Evolutionary conservation across 257 asterid genomes (phyloP).

Genomic region (Solanum pimpinellifolium): DNA sequence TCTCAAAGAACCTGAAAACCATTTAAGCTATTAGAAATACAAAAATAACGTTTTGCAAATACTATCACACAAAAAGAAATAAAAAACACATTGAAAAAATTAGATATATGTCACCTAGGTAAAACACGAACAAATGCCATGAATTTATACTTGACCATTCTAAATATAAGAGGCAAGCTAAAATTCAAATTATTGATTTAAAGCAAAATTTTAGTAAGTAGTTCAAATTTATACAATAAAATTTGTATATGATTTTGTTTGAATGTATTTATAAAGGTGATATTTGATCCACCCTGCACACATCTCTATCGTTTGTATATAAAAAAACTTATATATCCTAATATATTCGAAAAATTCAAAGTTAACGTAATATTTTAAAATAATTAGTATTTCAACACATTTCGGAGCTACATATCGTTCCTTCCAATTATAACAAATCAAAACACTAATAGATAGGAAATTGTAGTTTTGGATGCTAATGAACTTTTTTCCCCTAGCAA

Average conservation of each 20-base stretch:
- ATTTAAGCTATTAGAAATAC: no score
- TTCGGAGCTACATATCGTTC: not conserved
- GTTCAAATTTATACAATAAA: not conserved
- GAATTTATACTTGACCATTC: conserved; percentile 1
- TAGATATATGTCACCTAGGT: not conserved
- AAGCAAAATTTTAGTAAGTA: not conserved
- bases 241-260: not conserved
- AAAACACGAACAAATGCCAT: not conserved
- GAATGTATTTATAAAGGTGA: not conserved
- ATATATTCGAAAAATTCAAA: not conserved
- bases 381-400: not conserved
- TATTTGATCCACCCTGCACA: not conserved
- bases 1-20: no score
- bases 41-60: no score
- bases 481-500: not conserved
- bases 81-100: no score
- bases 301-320: not conserved
- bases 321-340: not conserved
- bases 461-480: not conserved
- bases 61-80: no score
- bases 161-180: not conserved
- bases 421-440: not conserved
- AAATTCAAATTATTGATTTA: not conserved
- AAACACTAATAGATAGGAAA: not conserved
- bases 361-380: not conserved